Conservation (phyloP, 768 basidiomycete species). For the Lyophyllum decastes region DNA sequence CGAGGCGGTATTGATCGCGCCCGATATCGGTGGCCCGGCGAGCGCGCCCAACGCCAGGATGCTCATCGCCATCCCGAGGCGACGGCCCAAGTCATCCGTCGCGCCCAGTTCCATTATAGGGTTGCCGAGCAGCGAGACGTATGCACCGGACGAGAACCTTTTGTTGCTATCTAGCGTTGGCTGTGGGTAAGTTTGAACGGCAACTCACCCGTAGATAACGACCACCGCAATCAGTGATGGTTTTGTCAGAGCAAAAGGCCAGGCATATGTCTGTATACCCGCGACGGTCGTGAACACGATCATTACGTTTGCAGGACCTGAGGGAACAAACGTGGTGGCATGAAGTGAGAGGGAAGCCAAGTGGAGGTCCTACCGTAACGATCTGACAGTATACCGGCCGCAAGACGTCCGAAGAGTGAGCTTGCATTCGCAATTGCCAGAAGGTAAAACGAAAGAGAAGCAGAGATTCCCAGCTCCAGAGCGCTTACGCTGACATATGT, state of each 20-base stretch:
- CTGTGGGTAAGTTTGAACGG: no score
- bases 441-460: slow-evolving; percentile 61
- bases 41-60: slow-evolving; percentile 63
- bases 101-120: slow-evolving; percentile 66
- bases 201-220: slow-evolving; percentile 60
- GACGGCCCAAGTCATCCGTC: slow-evolving; percentile 59
- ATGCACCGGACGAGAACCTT: slow-evolving; percentile 61
- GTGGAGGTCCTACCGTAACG: slow-evolving; percentile 40
- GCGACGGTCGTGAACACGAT: slow-evolving; percentile 59
- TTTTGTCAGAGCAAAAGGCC: slow-evolving; percentile 62
- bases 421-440: slow-evolving; percentile 69
- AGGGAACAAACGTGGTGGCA: neutral
- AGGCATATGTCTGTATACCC: slow-evolving; percentile 61
- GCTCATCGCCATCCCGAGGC: slow-evolving; percentile 66
- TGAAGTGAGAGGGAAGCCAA: neutral
- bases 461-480: slow-evolving; percentile 44
- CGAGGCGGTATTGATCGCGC: slow-evolving; percentile 58
- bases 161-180: neutral
- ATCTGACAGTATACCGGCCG: slow-evolving; percentile 57
- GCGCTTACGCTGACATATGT: slow-evolving; percentile 70
- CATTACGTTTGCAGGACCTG: slow-evolving; percentile 72
- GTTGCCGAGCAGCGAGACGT: slow-evolving; percentile 53
- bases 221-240: slow-evolving; percentile 52
- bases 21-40: slow-evolving; percentile 73
- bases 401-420: slow-evolving; percentile 61